Percentiles rank a stretch among this genome's conserved stretches.
Evolutionary conservation across 2,329 filamentous ascomycete genomes (phyloP).

Genomic region (Apiospora sp.): DNA sequence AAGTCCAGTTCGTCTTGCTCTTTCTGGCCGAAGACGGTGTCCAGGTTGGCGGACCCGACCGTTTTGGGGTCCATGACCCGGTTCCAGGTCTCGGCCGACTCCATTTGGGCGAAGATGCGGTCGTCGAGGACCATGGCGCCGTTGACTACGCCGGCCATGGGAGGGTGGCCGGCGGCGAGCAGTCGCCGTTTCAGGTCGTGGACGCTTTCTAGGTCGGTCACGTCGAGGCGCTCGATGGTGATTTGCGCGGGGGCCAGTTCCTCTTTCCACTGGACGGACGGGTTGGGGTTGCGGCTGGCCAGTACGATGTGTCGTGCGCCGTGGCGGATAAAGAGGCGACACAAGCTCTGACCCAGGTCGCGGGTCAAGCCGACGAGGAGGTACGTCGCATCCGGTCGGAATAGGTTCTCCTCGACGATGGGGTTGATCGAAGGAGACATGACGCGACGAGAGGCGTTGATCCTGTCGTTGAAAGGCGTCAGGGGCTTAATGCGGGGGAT

Average conservation of each 20-base stretch:
- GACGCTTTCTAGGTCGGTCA: slow-evolving; percentile 40
- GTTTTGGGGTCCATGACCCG: slow-evolving; percentile 52
- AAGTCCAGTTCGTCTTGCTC: slow-evolving; percentile 42
- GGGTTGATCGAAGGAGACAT: slow-evolving; percentile 41
- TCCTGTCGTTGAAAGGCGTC: slow-evolving; percentile 46
- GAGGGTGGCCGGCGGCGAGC: slow-evolving; percentile 34
- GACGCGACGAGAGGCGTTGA: slow-evolving; percentile 48
- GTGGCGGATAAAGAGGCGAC: slow-evolving; percentile 45
- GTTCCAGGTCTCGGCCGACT: slow-evolving; percentile 43
- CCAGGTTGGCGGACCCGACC: slow-evolving; percentile 49
- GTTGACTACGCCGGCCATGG: slow-evolving; percentile 50
- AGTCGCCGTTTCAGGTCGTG: slow-evolving; percentile 37
- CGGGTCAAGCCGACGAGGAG: slow-evolving; percentile 51
- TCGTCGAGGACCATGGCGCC: slow-evolving; percentile 56
- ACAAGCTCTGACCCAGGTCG: slow-evolving; percentile 55
- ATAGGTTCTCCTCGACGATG: slow-evolving; percentile 33
- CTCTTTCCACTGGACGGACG: slow-evolving; percentile 41
- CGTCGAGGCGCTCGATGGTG: slow-evolving; percentile 38
- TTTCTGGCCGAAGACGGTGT: slow-evolving; percentile 43
- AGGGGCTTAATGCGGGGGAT: slow-evolving; percentile 51
- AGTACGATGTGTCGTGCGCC: slow-evolving; percentile 50
- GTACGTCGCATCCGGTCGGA: slow-evolving; percentile 48
- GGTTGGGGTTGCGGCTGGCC: slow-evolving; percentile 48
- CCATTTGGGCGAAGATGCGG: slow-evolving; percentile 51
- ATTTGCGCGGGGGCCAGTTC: slow-evolving; percentile 40